phyloP scores from a whole-genome alignment of 2,329 filamentous ascomycete species.

The Fusarium nanum region DNA sequence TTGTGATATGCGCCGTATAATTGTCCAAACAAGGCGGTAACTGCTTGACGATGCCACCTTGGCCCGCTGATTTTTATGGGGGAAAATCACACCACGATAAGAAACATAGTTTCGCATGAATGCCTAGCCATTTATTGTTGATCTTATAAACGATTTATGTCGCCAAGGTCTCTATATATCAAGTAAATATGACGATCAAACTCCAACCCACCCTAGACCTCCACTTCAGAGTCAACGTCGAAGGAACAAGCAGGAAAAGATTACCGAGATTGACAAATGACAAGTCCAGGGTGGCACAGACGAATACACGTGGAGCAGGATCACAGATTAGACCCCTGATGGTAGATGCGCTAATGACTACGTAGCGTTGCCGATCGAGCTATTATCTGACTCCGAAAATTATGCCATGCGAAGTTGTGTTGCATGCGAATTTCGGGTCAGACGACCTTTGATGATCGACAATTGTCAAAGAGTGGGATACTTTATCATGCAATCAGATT shows the following conservation, averaged over 20 bases:
- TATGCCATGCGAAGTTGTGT: neutral
- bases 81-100: accelerated
- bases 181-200: neutral
- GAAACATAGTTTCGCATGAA: neutral
- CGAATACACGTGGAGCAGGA: neutral
- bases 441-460: neutral
- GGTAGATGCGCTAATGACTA: neutral
- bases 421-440: neutral
- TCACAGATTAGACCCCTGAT: neutral
- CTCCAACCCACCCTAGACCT: neutral
- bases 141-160: neutral
- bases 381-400: neutral
- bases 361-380: neutral
- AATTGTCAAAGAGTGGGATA: neutral
- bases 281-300: neutral
- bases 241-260: neutral
- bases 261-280: neutral
- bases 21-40: accelerated
- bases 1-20: no score
- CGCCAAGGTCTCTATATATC: neutral
- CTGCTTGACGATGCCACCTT: neutral
- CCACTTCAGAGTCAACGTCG: neutral
- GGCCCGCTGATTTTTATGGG: neutral
- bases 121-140: neutral
- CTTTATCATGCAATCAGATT: neutral